A percentile compares a stretch with the other conserved stretches of the same genome.
phyloP scores from a whole-genome alignment of 768 basidiomycete genomes.

The Pulveroboletus ravenelii region DNA sequence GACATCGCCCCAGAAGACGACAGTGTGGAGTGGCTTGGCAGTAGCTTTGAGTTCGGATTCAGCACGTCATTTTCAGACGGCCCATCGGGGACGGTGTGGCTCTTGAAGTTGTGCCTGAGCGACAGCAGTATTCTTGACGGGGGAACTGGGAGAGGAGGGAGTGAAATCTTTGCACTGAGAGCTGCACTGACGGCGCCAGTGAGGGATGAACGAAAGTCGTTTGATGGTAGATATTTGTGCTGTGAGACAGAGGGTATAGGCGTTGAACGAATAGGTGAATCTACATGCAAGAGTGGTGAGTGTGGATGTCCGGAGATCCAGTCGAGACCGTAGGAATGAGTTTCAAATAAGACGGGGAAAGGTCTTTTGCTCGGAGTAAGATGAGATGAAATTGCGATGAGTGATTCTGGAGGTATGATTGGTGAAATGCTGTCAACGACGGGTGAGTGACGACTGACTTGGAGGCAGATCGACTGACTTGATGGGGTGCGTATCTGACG shows the following conservation, averaged over 20 bases:
- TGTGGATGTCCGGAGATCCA: slow-evolving; percentile 38
- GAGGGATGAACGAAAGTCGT: slow-evolving; percentile 15
- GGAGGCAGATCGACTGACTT: slow-evolving; percentile 47
- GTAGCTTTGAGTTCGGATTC: neutral
- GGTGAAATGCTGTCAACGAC: slow-evolving; percentile 42
- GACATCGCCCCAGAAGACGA: slow-evolving; percentile 1
- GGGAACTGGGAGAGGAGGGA: slow-evolving; percentile 16
- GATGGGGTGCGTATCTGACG: slow-evolving; percentile 77
- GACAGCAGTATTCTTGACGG: slow-evolving; percentile 18
- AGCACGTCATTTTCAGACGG: neutral
- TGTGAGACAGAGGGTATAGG: slow-evolving; percentile 15
- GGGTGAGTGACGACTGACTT: neutral
- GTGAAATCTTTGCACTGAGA: slow-evolving; percentile 15
- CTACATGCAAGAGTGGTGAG: slow-evolving; percentile 38
- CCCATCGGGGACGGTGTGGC: neutral
- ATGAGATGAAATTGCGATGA: slow-evolving; percentile 40
- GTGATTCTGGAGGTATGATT: slow-evolving; percentile 50
- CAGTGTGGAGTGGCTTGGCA: neutral
- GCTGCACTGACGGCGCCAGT: slow-evolving; percentile 22
- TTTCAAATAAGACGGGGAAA: slow-evolving; percentile 33
- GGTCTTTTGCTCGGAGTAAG: slow-evolving; percentile 17
- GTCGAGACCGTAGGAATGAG: slow-evolving; percentile 33
- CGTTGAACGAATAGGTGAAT: slow-evolving; percentile 24
- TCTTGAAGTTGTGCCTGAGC: slow-evolving; percentile 19
- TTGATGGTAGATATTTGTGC: slow-evolving; percentile 6